Evolutionary conservation across 2,329 filamentous ascomycete species (phyloP), one percentile per base, ranked within the genome.

Genomic region (Fusarium equiseti): DNA sequence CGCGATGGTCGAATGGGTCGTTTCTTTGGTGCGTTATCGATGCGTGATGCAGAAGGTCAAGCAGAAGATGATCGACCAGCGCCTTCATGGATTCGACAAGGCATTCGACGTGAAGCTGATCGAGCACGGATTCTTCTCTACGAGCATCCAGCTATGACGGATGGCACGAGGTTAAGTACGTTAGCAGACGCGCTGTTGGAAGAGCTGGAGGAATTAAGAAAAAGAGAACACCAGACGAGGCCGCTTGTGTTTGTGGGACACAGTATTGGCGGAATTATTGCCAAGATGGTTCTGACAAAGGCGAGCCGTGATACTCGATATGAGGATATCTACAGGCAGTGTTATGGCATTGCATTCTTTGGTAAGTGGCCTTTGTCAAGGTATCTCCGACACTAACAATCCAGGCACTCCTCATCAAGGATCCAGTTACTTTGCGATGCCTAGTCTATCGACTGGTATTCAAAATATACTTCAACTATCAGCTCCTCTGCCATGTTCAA

Each of bases 231-330:
- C 22, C 77, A 77, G 44, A 78, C 79, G 3, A 83, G 88, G 8
- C 89, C 88, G 0, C 71, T 90, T 4, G 83, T 90, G 64, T 89
- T 90, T 73, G 81, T 90, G 15, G 88, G 84, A 13, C 89, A 91
- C 61, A 89, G 88, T 49, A 82, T 90, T 8, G 89, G 89, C 2
- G 89, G 89, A 0, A 74, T 90, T 27, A 86, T 90, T 2, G 85
- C 85, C 9, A 90, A 90, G 79, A 80, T 84, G 72, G 87, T 86
- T 3, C 73, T 90, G 44, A 81, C 85, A 10, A 85, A 82, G 69
- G 86, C 86, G 5, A 81, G 77, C 40, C 74, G 79, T 20, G 77
- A 77, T 27, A 63, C 78, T 0, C 74, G 76, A 5, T 82, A 83
- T 66, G 80, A 80, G 49, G 77, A 80, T 5, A 82, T 90, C 15